Conservation (phyloP, 2,329 filamentous ascomycete genomes). For the Stylonectria norvegica region DNA sequence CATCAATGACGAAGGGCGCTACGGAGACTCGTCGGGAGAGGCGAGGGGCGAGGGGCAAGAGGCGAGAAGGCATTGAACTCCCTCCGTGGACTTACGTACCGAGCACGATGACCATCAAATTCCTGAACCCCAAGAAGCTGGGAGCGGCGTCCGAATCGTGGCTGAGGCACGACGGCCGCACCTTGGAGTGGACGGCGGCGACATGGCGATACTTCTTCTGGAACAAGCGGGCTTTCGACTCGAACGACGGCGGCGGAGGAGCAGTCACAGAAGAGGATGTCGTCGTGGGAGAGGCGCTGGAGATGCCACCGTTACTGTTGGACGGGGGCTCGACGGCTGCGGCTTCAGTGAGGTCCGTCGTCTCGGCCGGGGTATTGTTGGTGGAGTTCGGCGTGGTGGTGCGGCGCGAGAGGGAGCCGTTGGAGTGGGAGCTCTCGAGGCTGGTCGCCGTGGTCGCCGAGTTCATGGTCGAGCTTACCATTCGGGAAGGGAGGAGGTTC, state of each 20-base stretch:
- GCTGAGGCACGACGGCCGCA: slow-evolving; percentile 76
- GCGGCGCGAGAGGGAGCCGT: slow-evolving; percentile 20
- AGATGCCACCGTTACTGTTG: background rate
- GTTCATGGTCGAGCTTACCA: slow-evolving; percentile 33
- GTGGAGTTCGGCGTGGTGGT: slow-evolving; percentile 12
- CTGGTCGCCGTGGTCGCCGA: slow-evolving; percentile 40
- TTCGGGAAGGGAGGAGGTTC: slow-evolving; percentile 11
- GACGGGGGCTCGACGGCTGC: background rate
- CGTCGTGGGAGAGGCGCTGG: too few species aligned
- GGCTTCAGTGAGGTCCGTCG: slow-evolving; percentile 26
- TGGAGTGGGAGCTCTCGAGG: slow-evolving; percentile 29
- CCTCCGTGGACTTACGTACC: too few species aligned
- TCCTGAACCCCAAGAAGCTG: slow-evolving; percentile 90
- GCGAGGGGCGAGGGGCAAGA: too few species aligned
- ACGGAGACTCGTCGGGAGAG: too few species aligned
- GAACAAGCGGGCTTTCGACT: too few species aligned
- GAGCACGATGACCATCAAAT: slow-evolving; percentile 91
- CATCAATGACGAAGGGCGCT: slow-evolving; percentile 20
- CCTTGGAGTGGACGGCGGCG: slow-evolving; percentile 73
- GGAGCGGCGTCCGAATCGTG: slow-evolving; percentile 72
- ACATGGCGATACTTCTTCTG: slow-evolving; percentile 80
- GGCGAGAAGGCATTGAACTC: background rate
- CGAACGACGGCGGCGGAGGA: too few species aligned
- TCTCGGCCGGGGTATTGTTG: slow-evolving; percentile 2
- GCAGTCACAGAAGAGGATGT: too few species aligned